Percentiles rank a stretch among this genome's conserved stretches.
These are phyloP conservation scores for Jacaranda copaia DNA, from an alignment of 257 asterid genomes.

Conservation along the genomic window DNA sequence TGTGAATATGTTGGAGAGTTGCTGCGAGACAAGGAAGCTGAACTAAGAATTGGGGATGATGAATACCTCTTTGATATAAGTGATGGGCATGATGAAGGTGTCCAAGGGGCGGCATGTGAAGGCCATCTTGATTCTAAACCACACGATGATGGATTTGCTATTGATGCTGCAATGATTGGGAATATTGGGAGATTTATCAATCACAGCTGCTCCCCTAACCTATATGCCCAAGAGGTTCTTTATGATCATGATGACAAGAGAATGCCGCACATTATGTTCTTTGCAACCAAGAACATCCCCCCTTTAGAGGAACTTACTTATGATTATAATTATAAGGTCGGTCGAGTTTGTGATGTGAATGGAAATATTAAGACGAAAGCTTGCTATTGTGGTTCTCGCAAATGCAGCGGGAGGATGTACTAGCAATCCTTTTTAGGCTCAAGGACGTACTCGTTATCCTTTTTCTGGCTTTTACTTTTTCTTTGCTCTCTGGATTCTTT, in stretches of 20 bases:
- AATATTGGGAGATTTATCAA: constrained; percentile 85
- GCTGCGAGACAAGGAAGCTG: constrained; percentile 69
- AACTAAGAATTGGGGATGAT: constrained; percentile 54
- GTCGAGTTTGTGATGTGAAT: constrained; percentile 55
- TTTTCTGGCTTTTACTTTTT: neutral
- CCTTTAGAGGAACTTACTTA: constrained; percentile 65
- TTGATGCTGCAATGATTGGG: constrained; percentile 72
- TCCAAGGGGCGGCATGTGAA: too few relatives aligned
- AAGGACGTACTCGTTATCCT: constrained; percentile 34
- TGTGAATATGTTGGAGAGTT: constrained; percentile 86
- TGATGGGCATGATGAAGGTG: neutral
- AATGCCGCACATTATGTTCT: constrained; percentile 84
- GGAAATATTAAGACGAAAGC: constrained; percentile 72
- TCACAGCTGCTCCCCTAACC: constrained; percentile 85
- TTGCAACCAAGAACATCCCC: constrained; percentile 59
- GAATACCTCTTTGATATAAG: constrained; percentile 75
- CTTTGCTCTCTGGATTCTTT: neutral
- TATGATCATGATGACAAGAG: constrained; percentile 71
- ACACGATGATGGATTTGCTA: constrained; percentile 49
- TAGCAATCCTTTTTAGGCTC: neutral
- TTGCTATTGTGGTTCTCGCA: constrained; percentile 52
- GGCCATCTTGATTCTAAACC: too few relatives aligned
- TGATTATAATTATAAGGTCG: constrained; percentile 63
- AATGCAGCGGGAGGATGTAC: constrained; percentile 50
- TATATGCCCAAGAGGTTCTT: constrained; percentile 69